phyloP scores from a whole-genome alignment of 768 basidiomycete genomes.

The Grammothele lineata region DNA sequence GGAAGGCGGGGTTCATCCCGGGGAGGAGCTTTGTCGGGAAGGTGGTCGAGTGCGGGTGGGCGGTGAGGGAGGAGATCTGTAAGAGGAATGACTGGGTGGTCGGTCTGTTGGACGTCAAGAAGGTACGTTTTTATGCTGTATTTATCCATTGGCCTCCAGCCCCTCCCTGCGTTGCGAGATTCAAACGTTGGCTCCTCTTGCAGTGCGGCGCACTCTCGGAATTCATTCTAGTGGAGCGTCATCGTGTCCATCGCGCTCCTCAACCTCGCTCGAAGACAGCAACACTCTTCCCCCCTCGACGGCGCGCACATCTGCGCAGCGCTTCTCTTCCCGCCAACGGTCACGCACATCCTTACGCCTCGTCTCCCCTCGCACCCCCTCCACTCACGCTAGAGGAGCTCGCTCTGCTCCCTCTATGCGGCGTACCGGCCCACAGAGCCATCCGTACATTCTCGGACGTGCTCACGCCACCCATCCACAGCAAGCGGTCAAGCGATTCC shows the following conservation, averaged over 20 bases:
- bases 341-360: constrained; percentile 9
- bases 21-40: constrained; percentile 86
- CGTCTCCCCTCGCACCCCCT: constrained; percentile 17
- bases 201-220: constrained; percentile 88
- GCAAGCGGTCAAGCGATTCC: not conserved
- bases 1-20: constrained; percentile 65
- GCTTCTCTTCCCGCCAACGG: constrained; percentile 20
- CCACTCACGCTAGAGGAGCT: constrained; percentile 62
- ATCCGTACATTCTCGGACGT: constrained; percentile 61
- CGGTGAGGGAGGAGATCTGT: constrained; percentile 55
- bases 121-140: constrained; percentile 47
- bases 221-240: constrained; percentile 80
- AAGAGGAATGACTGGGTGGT: constrained; percentile 85
- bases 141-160: not conserved
- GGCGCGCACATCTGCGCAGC: constrained; percentile 21
- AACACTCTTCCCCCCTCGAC: constrained; percentile 25
- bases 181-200: not conserved
- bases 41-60: constrained; percentile 79
- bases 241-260: constrained; percentile 69
- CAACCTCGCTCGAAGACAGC: constrained; percentile 35
- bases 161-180: too few species aligned
- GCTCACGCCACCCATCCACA: constrained; percentile 29
- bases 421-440: constrained; percentile 79
- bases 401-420: constrained; percentile 74
- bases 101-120: constrained; percentile 72